Percentiles rank a stretch among this genome's conserved stretches.
Evolutionary conservation across 805 yeast species (phyloP).

Genomic region (Yarrowia divulgata): DNA sequence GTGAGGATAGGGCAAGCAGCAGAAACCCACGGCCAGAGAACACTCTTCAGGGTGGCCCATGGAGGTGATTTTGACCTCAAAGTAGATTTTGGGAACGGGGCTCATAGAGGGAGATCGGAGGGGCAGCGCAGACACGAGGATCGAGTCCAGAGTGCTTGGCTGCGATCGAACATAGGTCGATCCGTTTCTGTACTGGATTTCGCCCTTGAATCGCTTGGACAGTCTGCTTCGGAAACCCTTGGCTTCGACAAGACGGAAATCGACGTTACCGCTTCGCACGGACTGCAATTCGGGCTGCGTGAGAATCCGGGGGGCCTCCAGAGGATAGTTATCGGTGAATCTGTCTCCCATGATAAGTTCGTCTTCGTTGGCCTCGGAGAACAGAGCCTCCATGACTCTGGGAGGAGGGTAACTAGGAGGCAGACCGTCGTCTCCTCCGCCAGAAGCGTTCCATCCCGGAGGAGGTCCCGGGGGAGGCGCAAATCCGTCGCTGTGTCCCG

Average conservation of each 20-base stretch:
- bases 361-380: constrained; percentile 33
- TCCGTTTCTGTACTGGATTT: constrained; percentile 41
- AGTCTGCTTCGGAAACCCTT: constrained; percentile 30
- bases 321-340: constrained; percentile 34
- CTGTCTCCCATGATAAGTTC: constrained; percentile 29
- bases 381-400: constrained; percentile 31
- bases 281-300: constrained; percentile 21
- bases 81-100: constrained; percentile 42
- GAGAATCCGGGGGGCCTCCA: constrained; percentile 25
- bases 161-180: constrained; percentile 42
- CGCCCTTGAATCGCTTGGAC: constrained; percentile 42
- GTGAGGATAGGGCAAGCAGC: constrained; percentile 47
- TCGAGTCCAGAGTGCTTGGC: constrained; percentile 40
- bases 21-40: constrained; percentile 45
- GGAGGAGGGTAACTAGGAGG: constrained; percentile 37
- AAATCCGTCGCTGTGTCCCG: constrained; percentile 12
- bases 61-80: constrained; percentile 45
- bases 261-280: constrained; percentile 12
- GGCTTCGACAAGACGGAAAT: constrained; percentile 13
- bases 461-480: constrained; percentile 39
- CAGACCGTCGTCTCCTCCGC: constrained; percentile 24
- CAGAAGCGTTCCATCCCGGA: constrained; percentile 16
- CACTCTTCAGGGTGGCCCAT: constrained; percentile 43
- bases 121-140: constrained; percentile 42
- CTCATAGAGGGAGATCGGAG: constrained; percentile 41